Conservation (phyloP, 225 moss, liverwort and hornwort species). For the Sphagnum tenellum region DNA sequence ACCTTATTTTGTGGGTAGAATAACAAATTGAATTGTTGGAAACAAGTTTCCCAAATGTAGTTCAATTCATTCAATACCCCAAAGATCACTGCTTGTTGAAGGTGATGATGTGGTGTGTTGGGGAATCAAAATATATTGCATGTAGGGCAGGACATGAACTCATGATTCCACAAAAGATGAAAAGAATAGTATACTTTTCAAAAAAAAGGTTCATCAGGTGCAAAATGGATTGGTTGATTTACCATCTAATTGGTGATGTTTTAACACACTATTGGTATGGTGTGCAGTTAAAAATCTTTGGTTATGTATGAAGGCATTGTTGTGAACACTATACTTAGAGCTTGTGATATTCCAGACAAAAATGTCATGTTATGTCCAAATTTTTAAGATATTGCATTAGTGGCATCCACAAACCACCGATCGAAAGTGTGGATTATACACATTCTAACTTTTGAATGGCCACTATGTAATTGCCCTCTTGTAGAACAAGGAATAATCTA, state of each 20-base stretch:
- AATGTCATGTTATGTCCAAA: not conserved
- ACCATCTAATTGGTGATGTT: not conserved
- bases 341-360: not conserved
- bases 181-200: not conserved
- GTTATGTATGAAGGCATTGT: not conserved
- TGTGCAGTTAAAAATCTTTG: not conserved
- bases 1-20: too few species aligned
- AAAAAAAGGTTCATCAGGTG: not conserved
- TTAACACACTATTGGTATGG: not conserved
- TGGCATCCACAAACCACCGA: not conserved
- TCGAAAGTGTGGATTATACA: not conserved
- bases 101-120: too few species aligned
- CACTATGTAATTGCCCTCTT: not conserved
- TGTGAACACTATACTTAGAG: not conserved
- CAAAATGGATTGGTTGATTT: not conserved
- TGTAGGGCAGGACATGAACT: too few species aligned
- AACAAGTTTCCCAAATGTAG: too few species aligned
- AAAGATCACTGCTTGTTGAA: too few species aligned
- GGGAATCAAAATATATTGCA: too few species aligned
- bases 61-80: too few species aligned
- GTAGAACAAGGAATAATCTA: not conserved
- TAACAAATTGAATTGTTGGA: too few species aligned
- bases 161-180: too few species aligned
- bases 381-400: not conserved
- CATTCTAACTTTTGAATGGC: not conserved